Conservation (phyloP, 495 filamentous ascomycete genomes). For the Hyaloscypha hepaticicola region DNA sequence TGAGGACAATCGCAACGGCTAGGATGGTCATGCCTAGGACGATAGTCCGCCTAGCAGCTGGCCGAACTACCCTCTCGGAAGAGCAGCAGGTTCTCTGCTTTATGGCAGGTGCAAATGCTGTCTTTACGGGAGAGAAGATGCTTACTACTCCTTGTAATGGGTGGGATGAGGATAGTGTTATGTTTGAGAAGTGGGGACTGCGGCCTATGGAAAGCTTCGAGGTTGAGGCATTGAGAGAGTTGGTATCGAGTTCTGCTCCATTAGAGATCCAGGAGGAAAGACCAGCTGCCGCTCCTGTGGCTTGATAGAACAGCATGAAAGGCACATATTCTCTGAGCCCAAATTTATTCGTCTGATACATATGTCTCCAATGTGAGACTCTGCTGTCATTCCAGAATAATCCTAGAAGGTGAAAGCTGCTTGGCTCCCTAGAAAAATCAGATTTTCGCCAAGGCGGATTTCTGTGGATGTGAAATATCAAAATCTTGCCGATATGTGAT, state of each 20-base stretch:
- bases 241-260: constrained; percentile 20
- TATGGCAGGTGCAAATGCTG: constrained; percentile 80
- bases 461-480: no score
- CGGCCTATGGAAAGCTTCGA: constrained; percentile 62
- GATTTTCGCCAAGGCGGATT: no score
- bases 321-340: not conserved
- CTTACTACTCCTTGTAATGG: constrained; percentile 83
- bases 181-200: constrained; percentile 79
- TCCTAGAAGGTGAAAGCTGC: not conserved
- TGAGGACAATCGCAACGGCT: constrained; percentile 78
- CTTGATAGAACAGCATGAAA: not conserved
- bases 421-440: not conserved
- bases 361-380: not conserved
- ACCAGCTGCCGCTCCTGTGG: constrained; percentile 3
- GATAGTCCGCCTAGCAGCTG: constrained; percentile 79
- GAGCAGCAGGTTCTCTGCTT: constrained; percentile 84
- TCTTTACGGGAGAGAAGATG: constrained; percentile 93
- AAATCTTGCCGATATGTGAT: no score
- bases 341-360: not conserved
- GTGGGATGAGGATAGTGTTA: constrained; percentile 78
- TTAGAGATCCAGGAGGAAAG: constrained; percentile 10
- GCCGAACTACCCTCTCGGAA: constrained; percentile 72
- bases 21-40: constrained; percentile 74
- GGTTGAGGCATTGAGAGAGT: constrained; percentile 30
- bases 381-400: no score